These are phyloP conservation scores for Dichotomocladium elegans DNA, from an alignment of 371 early-diverging fungal species.

Conservation along the genomic window DNA sequence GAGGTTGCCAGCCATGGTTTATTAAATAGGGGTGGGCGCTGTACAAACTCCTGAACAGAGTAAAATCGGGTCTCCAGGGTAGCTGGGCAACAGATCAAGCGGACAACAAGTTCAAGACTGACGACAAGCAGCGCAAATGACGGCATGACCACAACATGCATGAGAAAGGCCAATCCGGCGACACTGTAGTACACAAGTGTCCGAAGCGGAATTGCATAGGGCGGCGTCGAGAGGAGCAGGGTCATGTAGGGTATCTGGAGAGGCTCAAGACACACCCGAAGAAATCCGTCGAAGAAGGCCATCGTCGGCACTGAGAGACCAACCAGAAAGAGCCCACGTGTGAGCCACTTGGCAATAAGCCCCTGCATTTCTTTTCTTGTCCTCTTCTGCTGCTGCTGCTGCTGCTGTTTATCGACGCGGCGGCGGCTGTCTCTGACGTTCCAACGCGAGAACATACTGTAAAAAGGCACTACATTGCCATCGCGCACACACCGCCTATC, in stretches of 20 bases:
- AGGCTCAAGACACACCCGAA: constrained; percentile 21
- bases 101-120: background rate
- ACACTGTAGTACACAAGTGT: constrained; percentile 14
- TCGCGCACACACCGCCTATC: constrained; percentile 15
- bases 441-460: constrained; percentile 11
- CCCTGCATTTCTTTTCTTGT: background rate
- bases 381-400: background rate
- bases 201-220: background rate
- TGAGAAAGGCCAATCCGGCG: constrained; percentile 18
- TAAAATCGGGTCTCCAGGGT: background rate
- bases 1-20: constrained; percentile 25
- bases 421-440: constrained; percentile 2
- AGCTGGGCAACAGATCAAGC: background rate
- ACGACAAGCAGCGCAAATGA: constrained; percentile 12
- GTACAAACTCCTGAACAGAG: constrained; percentile 7
- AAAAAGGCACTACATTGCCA: constrained; percentile 1
- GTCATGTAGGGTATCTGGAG: constrained; percentile 4
- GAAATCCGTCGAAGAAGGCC: constrained; percentile 21
- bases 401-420: background rate
- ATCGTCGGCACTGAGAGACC: constrained; percentile 19
- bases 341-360: constrained; percentile 11
- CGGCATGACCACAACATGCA: constrained; percentile 22
- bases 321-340: constrained; percentile 1
- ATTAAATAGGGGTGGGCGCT: constrained; percentile 23
- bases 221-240: background rate